Base-by-base conservation (phyloP, 2,329 filamentous ascomycete species). In the Penicillium rolfsii region DNA sequence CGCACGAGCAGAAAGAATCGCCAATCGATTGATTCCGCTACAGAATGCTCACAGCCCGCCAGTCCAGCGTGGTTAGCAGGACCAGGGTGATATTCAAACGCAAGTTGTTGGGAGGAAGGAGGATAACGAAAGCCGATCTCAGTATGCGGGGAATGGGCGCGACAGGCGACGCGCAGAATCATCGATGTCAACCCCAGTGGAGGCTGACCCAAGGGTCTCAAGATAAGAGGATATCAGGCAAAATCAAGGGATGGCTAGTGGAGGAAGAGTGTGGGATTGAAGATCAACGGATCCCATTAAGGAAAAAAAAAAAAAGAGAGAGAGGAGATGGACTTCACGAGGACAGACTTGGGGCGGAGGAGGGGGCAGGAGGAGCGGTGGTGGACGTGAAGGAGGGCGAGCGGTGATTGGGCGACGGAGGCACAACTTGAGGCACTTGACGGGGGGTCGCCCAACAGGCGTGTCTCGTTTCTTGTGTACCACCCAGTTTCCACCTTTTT, bases 371-470 rank as follows among this genome's bases (percentile, higher is more conserved):
- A 40, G 45, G 43, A 53, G 55, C 52, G 58, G 49, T 55, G 30
- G 63, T 57, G 57, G 57, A 54, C 52, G 38, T 54, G 52, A 57
- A 56, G 56, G 50, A 54, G 59, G 24, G 46, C 61, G 59, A 59
- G 54, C 59, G 64, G 64, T 70, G 72, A 73, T 74, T 72, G 70
- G 70, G 52, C 26, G 64, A 45, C 16, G 26, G 56, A 46, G 41
- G 52, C 19, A 9, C 55, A 57, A 59, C 53, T 60, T 57, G 54
- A 55, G 50, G 50, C 50, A 53, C 50, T 52, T 52, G 49, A 46
- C 43, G 35, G 38, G 16, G 59, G 57, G 57, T 65, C 58, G 55
- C 54, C 63, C 43, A 46, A 28, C 41, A 26, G 41, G 41, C 22
- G 28, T 30, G 28, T 30, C 19, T 45, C 41, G 41, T 45, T 9